Evolutionary conservation across 768 basidiomycete genomes (phyloP).

Genomic region (Leccinum obscurum): DNA sequence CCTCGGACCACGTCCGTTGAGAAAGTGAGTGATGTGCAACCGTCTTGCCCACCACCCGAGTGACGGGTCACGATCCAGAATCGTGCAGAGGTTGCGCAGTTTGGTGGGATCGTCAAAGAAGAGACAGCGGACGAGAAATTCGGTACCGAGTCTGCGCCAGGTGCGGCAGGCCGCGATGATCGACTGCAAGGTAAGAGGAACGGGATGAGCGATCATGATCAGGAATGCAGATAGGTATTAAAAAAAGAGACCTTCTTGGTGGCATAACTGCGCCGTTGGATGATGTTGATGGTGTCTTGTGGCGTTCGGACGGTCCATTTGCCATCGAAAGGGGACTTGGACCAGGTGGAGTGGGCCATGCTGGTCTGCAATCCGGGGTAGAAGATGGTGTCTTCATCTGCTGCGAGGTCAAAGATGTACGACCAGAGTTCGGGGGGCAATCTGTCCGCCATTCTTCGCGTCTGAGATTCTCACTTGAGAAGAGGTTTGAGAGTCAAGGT

Average conservation of each 20-base stretch:
- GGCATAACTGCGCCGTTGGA: slow-evolving; percentile 60
- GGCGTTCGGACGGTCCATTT: slow-evolving; percentile 63
- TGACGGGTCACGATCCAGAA: slow-evolving; percentile 50
- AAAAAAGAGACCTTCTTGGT: slow-evolving; percentile 57
- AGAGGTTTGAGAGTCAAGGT: not conserved
- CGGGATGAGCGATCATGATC: not conserved
- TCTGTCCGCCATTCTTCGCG: slow-evolving; percentile 27
- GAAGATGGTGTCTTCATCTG: slow-evolving; percentile 70
- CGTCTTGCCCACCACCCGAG: slow-evolving; percentile 72
- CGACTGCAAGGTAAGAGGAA: slow-evolving; percentile 40
- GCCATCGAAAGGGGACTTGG: slow-evolving; percentile 39
- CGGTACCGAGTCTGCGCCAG: slow-evolving; percentile 61
- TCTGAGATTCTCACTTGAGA: no score
- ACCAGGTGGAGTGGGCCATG: slow-evolving; percentile 69
- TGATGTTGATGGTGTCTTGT: slow-evolving; percentile 53
- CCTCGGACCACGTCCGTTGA: slow-evolving; percentile 39
- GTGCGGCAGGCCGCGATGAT: slow-evolving; percentile 66
- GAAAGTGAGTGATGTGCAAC: slow-evolving; percentile 65
- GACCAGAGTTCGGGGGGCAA: slow-evolving; percentile 73
- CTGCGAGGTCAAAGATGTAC: slow-evolving; percentile 68
- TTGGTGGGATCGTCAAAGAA: slow-evolving; percentile 64
- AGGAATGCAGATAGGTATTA: not conserved
- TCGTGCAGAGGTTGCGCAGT: slow-evolving; percentile 49
- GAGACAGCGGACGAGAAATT: slow-evolving; percentile 68
- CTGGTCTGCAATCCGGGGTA: slow-evolving; percentile 58